A percentile compares a stretch with the other conserved stretches of the same genome.
Evolutionary conservation across 441 rosid species (phyloP).

Genomic region (Francoa sonchifolia): DNA sequence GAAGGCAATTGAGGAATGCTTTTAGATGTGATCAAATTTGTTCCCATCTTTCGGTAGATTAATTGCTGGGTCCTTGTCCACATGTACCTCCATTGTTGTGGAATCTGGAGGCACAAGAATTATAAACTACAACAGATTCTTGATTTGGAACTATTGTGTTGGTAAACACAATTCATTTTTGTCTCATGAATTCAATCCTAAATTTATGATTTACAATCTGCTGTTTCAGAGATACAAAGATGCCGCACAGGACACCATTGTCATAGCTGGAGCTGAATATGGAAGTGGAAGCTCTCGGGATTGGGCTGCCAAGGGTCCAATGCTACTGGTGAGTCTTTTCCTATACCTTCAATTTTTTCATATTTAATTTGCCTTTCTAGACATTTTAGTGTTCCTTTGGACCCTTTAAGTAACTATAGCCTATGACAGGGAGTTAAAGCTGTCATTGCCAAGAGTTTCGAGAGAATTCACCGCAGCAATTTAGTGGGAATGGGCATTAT

Average conservation of each 20-base stretch:
- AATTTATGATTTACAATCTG: slow-evolving; percentile 6
- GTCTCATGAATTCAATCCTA: no score
- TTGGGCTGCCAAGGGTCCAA: slow-evolving; percentile 66
- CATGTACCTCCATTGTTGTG: no score
- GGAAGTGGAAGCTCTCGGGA: slow-evolving; percentile 65
- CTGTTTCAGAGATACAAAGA: slow-evolving; percentile 48
- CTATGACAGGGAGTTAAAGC: slow-evolving; percentile 40
- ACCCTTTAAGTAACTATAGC: neutral
- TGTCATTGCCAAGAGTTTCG: slow-evolving; percentile 50
- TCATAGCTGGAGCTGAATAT: slow-evolving; percentile 51
- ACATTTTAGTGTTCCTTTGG: no score
- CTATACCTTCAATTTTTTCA: no score
- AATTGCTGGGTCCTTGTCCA: no score
- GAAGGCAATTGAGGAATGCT: no score
- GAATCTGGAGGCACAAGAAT: no score
- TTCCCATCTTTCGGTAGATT: no score
- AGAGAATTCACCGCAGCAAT: slow-evolving; percentile 48
- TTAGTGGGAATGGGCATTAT: slow-evolving; percentile 46
- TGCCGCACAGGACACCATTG: slow-evolving; percentile 38
- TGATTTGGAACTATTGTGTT: no score
- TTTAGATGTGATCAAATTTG: no score
- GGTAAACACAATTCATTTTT: no score
- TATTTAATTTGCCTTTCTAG: neutral
- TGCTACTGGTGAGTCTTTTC: slow-evolving; percentile 35
- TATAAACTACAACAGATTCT: no score